These are phyloP conservation scores for Termitomyces titanicus DNA, from an alignment of 768 basidiomycete species.

Conservation along the genomic window DNA sequence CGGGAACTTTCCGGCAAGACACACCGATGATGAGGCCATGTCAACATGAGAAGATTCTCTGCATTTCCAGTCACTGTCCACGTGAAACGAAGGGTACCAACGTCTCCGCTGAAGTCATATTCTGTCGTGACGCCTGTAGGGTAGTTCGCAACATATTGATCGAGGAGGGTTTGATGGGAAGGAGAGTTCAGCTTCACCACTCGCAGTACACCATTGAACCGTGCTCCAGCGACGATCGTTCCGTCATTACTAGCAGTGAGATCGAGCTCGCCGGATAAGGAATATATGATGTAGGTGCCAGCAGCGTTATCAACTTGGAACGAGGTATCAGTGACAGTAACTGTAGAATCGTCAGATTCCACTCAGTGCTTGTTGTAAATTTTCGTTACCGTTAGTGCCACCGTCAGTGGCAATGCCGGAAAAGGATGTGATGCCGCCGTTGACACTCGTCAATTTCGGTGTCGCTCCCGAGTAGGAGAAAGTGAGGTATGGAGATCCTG, in stretches of 20 bases:
- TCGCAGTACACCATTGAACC: constrained; percentile 29
- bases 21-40: no score
- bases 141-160: constrained; percentile 26
- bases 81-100: constrained; percentile 27
- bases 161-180: constrained; percentile 24
- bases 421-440: constrained; percentile 27
- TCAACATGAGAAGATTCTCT: no score
- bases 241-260: constrained; percentile 23
- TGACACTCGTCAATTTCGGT: constrained; percentile 24
- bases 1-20: no score
- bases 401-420: constrained; percentile 19
- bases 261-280: constrained; percentile 24
- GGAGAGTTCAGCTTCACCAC: constrained; percentile 25
- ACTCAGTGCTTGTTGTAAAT: not conserved
- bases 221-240: constrained; percentile 18
- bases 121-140: constrained; percentile 26
- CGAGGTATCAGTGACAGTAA: constrained; percentile 21
- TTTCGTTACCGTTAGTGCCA: constrained; percentile 16
- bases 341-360: constrained; percentile 12
- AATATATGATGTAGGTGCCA: constrained; percentile 30
- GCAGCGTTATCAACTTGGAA: constrained; percentile 25
- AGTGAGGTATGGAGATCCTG: constrained; percentile 31
- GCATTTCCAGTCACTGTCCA: constrained; percentile 29
- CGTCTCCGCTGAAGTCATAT: constrained; percentile 27
- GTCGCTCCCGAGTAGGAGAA: constrained; percentile 28